Evolutionary conservation across 2,329 filamentous ascomycete genomes (phyloP).

Genomic region (Blastomyces percursus): DNA sequence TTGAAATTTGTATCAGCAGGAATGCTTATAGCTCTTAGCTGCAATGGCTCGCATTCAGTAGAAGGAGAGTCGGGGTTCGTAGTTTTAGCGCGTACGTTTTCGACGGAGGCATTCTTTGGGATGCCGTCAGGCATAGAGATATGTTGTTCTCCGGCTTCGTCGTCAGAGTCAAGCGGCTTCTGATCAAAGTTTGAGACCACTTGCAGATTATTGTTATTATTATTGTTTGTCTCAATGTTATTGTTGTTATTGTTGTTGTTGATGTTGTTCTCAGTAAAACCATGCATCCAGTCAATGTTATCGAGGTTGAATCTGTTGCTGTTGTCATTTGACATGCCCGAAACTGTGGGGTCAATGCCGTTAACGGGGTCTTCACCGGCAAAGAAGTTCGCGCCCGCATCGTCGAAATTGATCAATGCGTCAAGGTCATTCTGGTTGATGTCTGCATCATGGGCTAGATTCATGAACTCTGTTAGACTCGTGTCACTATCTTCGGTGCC

Average conservation of each 20-base stretch:
- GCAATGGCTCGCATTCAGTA: not conserved
- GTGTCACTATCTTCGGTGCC: conserved; percentile 18
- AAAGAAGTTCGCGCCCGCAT: conserved; percentile 29
- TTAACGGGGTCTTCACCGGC: conserved; percentile 20
- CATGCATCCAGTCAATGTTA: conserved; percentile 13
- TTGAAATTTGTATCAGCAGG: not conserved
- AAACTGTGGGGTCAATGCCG: conserved; percentile 9
- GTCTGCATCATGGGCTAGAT: conserved; percentile 35
- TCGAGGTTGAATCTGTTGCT: conserved; percentile 14
- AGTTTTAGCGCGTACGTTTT: not conserved
- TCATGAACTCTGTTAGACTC: conserved; percentile 33
- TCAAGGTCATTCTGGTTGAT: conserved; percentile 38
- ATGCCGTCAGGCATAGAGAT: not conserved
- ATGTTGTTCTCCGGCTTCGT: not conserved
- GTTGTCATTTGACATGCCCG: conserved; percentile 11
- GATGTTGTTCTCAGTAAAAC: conserved; percentile 3
- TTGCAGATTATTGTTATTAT: not conserved
- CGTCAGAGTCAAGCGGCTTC: not conserved
- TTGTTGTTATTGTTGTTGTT: not conserved
- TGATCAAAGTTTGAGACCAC: not conserved
- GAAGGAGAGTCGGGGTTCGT: not conserved
- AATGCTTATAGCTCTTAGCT: not conserved
- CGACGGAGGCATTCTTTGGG: not conserved
- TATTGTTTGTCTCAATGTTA: not conserved
- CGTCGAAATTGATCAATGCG: conserved; percentile 38